These are phyloP conservation scores for Colletotrichum higginsianum DNA, from an alignment of 2,329 filamentous ascomycete species.

Conservation along the genomic window DNA sequence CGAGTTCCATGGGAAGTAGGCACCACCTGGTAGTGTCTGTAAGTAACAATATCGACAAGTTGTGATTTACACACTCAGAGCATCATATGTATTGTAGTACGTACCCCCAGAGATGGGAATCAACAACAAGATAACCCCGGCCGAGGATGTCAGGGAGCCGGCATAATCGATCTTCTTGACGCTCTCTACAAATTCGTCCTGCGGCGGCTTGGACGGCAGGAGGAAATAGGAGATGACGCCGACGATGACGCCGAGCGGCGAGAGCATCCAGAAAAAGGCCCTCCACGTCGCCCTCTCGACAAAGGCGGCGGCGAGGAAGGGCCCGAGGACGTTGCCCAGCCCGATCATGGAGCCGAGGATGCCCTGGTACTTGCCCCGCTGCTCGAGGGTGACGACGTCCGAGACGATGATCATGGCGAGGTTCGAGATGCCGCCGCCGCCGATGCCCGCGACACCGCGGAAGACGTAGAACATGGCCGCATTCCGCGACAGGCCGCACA, in stretches of 20 bases:
- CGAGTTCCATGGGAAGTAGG: slow-evolving; percentile 48
- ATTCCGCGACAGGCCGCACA: slow-evolving; percentile 71
- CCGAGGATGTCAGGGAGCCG: slow-evolving; percentile 68
- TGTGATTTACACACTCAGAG: neutral
- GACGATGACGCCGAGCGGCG: slow-evolving; percentile 63
- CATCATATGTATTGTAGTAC: neutral
- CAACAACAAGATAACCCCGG: slow-evolving; percentile 71
- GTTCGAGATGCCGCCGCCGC: slow-evolving; percentile 72
- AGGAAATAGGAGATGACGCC: slow-evolving; percentile 62
- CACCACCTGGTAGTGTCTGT: slow-evolving; percentile 42
- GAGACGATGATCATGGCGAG: slow-evolving; percentile 74
- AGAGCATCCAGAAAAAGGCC: slow-evolving; percentile 63
- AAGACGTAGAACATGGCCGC: slow-evolving; percentile 73
- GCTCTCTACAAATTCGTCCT: slow-evolving; percentile 62
- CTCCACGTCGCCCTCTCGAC: slow-evolving; percentile 57
- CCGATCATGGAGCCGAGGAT: slow-evolving; percentile 58
- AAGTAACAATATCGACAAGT: neutral
- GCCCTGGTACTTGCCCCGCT: slow-evolving; percentile 70
- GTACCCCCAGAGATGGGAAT: slow-evolving; percentile 74
- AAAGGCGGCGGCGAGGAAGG: slow-evolving; percentile 60
- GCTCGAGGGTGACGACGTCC: slow-evolving; percentile 71
- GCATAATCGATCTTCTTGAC: slow-evolving; percentile 71
- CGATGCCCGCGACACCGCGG: slow-evolving; percentile 72
- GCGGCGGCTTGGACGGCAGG: slow-evolving; percentile 66
- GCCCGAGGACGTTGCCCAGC: slow-evolving; percentile 59